These are phyloP conservation scores for Xylaria sp. DNA, from an alignment of 2,329 filamentous ascomycete species.

Conservation along the genomic window DNA sequence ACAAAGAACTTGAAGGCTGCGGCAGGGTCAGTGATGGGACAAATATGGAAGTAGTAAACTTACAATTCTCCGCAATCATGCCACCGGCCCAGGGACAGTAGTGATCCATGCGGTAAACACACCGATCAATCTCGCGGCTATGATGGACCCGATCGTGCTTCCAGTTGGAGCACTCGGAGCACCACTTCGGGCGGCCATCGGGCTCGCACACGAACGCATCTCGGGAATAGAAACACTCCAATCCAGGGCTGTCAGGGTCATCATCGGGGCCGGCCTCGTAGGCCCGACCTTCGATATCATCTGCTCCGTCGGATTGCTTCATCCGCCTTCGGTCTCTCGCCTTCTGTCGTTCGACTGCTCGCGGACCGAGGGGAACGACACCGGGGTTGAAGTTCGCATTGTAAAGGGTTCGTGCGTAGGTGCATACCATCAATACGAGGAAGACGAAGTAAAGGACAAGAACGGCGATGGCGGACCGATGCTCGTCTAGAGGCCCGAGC, in stretches of 20 bases:
- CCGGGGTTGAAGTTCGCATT: slow-evolving; percentile 74
- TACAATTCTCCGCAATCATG: slow-evolving; percentile 80
- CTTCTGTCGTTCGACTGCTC: slow-evolving; percentile 38
- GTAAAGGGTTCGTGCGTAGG: slow-evolving; percentile 74
- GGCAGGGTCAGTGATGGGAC: slow-evolving; percentile 32
- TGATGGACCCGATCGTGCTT: slow-evolving; percentile 90
- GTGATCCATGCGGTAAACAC: slow-evolving; percentile 91
- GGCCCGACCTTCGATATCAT: slow-evolving; percentile 45
- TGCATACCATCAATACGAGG: slow-evolving; percentile 66
- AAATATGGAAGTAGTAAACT: slow-evolving; percentile 36
- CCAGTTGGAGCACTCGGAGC: slow-evolving; percentile 81
- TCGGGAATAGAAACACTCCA: slow-evolving; percentile 80
- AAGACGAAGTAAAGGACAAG: slow-evolving; percentile 76
- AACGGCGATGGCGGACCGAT: slow-evolving; percentile 68
- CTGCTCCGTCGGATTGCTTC: slow-evolving; percentile 22
- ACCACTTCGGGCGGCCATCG: slow-evolving; percentile 87
- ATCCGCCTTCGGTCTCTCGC: slow-evolving; percentile 38
- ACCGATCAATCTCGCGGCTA: slow-evolving; percentile 79
- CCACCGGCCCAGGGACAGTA: slow-evolving; percentile 98
- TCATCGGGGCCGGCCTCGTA: slow-evolving; percentile 48
- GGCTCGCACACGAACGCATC: slow-evolving; percentile 83
- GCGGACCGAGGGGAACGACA: slow-evolving; percentile 68
- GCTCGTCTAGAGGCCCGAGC: slow-evolving; percentile 53
- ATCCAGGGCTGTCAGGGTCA: slow-evolving; percentile 66
- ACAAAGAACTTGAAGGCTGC: slow-evolving; percentile 87